These are phyloP conservation scores for Phyllostachys edulis DNA, from an alignment of 176 grass and related monocot genomes.

Conservation along the genomic window DNA sequence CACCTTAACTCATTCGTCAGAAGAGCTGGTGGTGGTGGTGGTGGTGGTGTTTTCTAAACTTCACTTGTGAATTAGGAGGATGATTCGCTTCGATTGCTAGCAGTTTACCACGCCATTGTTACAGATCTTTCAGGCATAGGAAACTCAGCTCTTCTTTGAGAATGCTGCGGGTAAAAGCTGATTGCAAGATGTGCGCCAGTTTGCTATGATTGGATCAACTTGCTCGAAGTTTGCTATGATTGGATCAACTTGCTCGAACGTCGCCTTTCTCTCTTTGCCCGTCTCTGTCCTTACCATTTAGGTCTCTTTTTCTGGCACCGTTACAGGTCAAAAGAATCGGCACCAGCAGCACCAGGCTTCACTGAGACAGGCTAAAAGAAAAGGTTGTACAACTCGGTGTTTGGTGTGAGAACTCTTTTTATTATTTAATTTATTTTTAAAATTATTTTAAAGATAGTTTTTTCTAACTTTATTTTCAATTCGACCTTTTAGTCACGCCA, in stretches of 20 bases:
- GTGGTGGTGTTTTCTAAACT: neutral
- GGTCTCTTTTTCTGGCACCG: neutral
- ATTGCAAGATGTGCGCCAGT: constrained; percentile 6
- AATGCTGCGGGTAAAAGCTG: neutral
- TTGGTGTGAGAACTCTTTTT: too few species aligned
- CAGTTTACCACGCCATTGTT: neutral
- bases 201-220: too few species aligned
- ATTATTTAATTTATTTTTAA: too few species aligned
- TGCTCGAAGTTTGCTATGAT: constrained; percentile 13
- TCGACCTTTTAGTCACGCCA: too few species aligned
- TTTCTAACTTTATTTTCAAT: too few species aligned
- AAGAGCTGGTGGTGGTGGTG: neutral
- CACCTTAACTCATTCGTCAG: neutral
- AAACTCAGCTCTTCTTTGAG: neutral
- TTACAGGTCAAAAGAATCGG: constrained; percentile 14
- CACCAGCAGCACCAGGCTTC: neutral
- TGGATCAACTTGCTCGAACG: constrained; percentile 21
- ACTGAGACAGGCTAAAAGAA: neutral
- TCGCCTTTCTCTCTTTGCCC: neutral
- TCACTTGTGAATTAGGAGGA: neutral
- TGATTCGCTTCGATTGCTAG: neutral
- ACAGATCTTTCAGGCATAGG: neutral
- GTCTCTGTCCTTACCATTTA: neutral
- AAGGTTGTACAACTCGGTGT: neutral
- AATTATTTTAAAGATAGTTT: too few species aligned